Evolutionary conservation across 208 protist genomes (phyloP), one percentile per base, ranked within the genome.

Genomic region (Trypanosoma vivax): DNA sequence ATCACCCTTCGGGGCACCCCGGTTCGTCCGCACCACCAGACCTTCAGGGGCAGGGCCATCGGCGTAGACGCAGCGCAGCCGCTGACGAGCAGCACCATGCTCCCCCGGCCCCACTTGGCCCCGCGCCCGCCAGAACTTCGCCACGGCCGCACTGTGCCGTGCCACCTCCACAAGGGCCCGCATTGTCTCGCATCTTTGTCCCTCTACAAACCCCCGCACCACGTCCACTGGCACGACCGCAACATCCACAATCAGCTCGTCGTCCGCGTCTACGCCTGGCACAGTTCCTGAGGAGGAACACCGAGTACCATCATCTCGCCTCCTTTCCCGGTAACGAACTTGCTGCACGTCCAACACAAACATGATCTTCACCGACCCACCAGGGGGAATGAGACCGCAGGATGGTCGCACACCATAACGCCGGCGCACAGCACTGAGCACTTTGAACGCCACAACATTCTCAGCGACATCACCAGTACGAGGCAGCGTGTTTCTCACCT

Each of bases 181-280:
- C n/a, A 19, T 34, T 3, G 47, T 4, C 19, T 48, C 28, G 5
- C n/a, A 21, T 21, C 10, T 2, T 24, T 3, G 11, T 16, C 1
- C 11, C 0, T 16, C 24, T 30, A 48, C 37, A 39, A 24, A 51
- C 39, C 21, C 31, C 18, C 10, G 18, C 5, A 39, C 54, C 25
- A 55, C 10, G 16, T 45, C 52, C 50, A 14, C 42, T 45, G 73
- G 60, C 0, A 93, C 69, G 16, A 90, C 57, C 16, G 73, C 79
- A 50, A 93, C 73, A 63, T 90, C 81, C n/a, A 93, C 55, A 50
- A 86, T 76, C 27, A 93, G 76, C 25, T 64, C 54, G 31, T 93
- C 85, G 31, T 71, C 64, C 7, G 79, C 87, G 7, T 72, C 64
- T 55, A 73, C 59, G 18, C 66, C 76, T 27, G 79, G 81, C 60